Percentiles rank a stretch among this genome's conserved stretches.
phyloP scores from a whole-genome alignment of 1,139 yeast genomes.

The Saccharomyces hybrid region DNA sequence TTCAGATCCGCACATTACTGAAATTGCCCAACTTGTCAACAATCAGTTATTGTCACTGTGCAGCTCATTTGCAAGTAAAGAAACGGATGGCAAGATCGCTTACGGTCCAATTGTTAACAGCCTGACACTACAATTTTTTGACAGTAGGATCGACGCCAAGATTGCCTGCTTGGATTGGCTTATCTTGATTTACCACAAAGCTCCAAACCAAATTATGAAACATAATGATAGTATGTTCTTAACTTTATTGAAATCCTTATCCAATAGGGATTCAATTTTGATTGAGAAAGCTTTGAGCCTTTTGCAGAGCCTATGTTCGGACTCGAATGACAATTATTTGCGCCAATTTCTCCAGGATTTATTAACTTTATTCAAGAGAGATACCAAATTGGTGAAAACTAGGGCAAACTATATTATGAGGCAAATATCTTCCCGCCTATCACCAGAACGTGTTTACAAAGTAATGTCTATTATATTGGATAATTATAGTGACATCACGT shows the following conservation, averaged over 20 bases:
- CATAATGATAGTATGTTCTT: constrained; percentile 63
- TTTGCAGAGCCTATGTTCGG: constrained; percentile 69
- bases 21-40: constrained; percentile 49
- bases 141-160: constrained; percentile 72
- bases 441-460: constrained; percentile 76
- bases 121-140: constrained; percentile 51
- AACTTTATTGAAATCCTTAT: constrained; percentile 68
- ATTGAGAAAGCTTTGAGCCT: constrained; percentile 57
- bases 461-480: constrained; percentile 73
- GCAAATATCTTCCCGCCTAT: constrained; percentile 71
- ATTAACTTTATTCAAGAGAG: constrained; percentile 57
- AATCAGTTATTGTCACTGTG: constrained; percentile 42
- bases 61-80: constrained; percentile 21
- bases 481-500: constrained; percentile 54
- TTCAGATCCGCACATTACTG: constrained; percentile 38
- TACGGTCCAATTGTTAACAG: constrained; percentile 53
- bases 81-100: constrained; percentile 38
- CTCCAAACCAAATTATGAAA: constrained; percentile 53
- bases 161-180: constrained; percentile 90
- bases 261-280: constrained; percentile 81
- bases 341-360: constrained; percentile 67
- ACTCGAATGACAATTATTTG: constrained; percentile 72
- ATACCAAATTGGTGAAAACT: constrained; percentile 53
- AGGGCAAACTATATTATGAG: constrained; percentile 82
- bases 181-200: constrained; percentile 67